These are phyloP conservation scores for Fraxinus quadrangulata DNA, from an alignment of 257 asterid species.

Conservation along the genomic window DNA sequence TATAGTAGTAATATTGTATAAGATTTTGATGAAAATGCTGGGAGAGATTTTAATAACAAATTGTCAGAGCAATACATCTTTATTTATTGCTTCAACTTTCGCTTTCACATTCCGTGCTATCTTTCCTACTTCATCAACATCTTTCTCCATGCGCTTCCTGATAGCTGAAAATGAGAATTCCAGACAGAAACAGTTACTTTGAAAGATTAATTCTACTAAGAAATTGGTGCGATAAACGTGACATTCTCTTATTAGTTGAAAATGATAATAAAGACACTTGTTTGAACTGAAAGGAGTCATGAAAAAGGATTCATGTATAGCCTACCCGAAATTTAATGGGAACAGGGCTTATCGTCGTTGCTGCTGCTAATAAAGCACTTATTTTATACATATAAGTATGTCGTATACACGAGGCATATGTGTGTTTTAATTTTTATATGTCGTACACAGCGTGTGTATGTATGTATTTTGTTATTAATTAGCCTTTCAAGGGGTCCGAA, in stretches of 20 bases:
- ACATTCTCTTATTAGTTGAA: not conserved
- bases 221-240: constrained; percentile 1
- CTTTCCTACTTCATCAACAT: constrained; percentile 80
- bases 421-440: not conserved
- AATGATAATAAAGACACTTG: not conserved
- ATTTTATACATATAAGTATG: not conserved
- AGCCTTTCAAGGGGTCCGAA: not conserved
- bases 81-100: constrained; percentile 64
- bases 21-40: not conserved
- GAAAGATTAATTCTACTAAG: not conserved
- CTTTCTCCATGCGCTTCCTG: constrained; percentile 91
- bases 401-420: not conserved
- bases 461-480: not conserved
- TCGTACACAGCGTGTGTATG: not conserved
- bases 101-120: constrained; percentile 69
- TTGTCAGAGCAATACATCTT: constrained; percentile 51
- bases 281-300: too few species aligned
- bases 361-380: not conserved
- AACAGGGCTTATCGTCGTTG: not conserved
- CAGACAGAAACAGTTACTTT: not conserved
- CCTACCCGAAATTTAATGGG: too few species aligned
- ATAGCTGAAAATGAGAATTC: constrained; percentile 52
- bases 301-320: too few species aligned
- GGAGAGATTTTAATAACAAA: constrained; percentile 8
- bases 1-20: not conserved